These are phyloP conservation scores for Paraphaeosphaeria minitans DNA, from an alignment of 2,329 filamentous ascomycete genomes.

Conservation along the genomic window DNA sequence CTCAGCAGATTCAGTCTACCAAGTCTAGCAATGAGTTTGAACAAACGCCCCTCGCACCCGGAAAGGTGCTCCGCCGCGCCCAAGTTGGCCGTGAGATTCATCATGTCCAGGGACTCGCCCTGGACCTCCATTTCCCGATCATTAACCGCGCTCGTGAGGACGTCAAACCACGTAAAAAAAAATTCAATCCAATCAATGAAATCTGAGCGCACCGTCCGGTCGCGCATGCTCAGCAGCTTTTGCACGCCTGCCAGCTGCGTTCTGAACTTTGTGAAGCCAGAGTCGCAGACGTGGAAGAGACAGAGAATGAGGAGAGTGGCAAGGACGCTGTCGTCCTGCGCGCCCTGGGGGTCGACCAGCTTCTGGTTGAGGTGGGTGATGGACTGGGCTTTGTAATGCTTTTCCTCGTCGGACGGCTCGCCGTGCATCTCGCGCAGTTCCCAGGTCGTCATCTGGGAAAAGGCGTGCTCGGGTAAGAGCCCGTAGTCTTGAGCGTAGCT, in stretches of 20 bases:
- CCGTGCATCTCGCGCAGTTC: slow-evolving; percentile 49
- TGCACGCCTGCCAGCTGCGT: slow-evolving; percentile 93
- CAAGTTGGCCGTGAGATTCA: slow-evolving; percentile 67
- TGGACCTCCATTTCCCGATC: slow-evolving; percentile 84
- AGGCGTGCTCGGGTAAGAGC: slow-evolving; percentile 45
- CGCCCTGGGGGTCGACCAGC: slow-evolving; percentile 74
- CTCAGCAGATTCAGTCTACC: slow-evolving; percentile 84
- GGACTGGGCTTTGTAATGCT: slow-evolving; percentile 82
- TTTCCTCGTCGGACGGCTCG: slow-evolving; percentile 74
- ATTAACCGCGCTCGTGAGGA: slow-evolving; percentile 89
- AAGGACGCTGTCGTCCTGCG: slow-evolving; percentile 83
- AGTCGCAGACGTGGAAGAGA: slow-evolving; percentile 92
- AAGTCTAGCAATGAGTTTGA: slow-evolving; percentile 83
- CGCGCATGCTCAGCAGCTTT: slow-evolving; percentile 81
- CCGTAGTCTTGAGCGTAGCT: slow-evolving; percentile 38
- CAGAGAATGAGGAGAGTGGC: slow-evolving; percentile 87
- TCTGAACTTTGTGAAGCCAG: slow-evolving; percentile 89
- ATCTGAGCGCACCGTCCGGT: slow-evolving; percentile 62
- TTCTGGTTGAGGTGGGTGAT: slow-evolving; percentile 84
- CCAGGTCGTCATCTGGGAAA: slow-evolving; percentile 43
- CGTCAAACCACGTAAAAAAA: slow-evolving; percentile 93
- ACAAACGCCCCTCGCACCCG: slow-evolving; percentile 84
- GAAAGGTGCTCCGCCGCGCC: slow-evolving; percentile 83
- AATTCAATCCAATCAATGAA: slow-evolving; percentile 90
- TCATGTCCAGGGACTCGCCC: slow-evolving; percentile 66